A percentile compares a stretch with the other conserved stretches of the same genome.
Evolutionary conservation across 2,329 filamentous ascomycete species (phyloP).

Genomic region (Calonectria ilicicola): DNA sequence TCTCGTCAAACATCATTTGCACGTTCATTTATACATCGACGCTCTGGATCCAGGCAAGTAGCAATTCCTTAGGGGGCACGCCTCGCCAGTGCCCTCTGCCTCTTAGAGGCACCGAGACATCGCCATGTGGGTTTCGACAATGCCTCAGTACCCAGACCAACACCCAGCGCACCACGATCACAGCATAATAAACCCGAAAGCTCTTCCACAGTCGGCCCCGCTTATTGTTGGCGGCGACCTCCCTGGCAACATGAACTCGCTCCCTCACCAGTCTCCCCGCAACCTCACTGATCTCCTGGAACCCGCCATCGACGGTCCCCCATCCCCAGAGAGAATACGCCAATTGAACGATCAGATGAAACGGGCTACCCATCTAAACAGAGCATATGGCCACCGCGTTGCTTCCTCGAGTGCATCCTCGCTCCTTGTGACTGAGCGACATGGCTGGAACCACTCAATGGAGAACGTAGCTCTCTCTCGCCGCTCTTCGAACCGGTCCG

Average conservation of each 20-base stretch:
- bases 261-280: constrained; percentile 32
- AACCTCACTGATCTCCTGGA: constrained; percentile 61
- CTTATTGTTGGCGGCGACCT: constrained; percentile 14
- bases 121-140: constrained; percentile 42
- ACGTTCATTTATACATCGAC: constrained; percentile 26
- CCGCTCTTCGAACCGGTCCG: constrained; percentile 68
- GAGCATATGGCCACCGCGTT: constrained; percentile 47
- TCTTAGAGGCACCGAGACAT: constrained; percentile 33
- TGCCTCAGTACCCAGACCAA: constrained; percentile 43
- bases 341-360: constrained; percentile 71
- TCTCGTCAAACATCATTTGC: not conserved
- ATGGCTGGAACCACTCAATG: constrained; percentile 62
- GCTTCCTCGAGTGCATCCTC: constrained; percentile 69
- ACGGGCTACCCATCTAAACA: constrained; percentile 58
- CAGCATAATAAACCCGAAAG: constrained; percentile 33
- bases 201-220: constrained; percentile 20
- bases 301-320: constrained; percentile 70
- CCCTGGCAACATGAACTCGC: constrained; percentile 23
- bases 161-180: constrained; percentile 36
- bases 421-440: constrained; percentile 55
- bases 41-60: constrained; percentile 35
- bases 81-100: constrained; percentile 44
- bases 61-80: constrained; percentile 43
- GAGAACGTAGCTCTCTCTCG: constrained; percentile 65
- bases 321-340: constrained; percentile 70